Percentiles rank a stretch among this genome's conserved stretches.
phyloP scores from a whole-genome alignment of 2,329 filamentous ascomycete species.

The Penicillium occitanis region DNA sequence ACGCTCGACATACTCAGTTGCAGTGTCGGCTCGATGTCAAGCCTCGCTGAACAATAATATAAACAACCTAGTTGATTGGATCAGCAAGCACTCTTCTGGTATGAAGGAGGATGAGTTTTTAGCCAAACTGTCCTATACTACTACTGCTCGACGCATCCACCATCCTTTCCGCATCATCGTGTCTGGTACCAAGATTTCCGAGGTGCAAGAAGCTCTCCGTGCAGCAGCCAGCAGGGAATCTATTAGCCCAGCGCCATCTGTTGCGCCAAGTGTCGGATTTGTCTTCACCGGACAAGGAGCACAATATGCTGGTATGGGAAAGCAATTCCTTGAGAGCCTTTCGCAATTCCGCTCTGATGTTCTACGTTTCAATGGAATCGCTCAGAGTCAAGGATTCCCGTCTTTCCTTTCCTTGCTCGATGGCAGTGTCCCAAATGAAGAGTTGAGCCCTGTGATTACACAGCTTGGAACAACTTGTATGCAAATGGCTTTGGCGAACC shows the following conservation, averaged over 20 bases:
- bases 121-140: slow-evolving; percentile 64
- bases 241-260: slow-evolving; percentile 32
- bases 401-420: slow-evolving; percentile 40
- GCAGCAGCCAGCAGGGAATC: slow-evolving; percentile 25
- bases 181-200: slow-evolving; percentile 30
- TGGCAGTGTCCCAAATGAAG: slow-evolving; percentile 32
- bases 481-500: slow-evolving; percentile 41
- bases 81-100: slow-evolving; percentile 45
- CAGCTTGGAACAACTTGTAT: slow-evolving; percentile 42
- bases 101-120: slow-evolving; percentile 45
- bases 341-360: slow-evolving; percentile 34
- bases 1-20: slow-evolving; percentile 58
- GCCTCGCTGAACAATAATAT: slow-evolving; percentile 54
- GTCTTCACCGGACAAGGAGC: slow-evolving; percentile 44
- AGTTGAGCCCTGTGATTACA: slow-evolving; percentile 33
- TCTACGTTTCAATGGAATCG: slow-evolving; percentile 34
- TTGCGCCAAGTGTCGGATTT: slow-evolving; percentile 34
- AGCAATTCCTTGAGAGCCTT: slow-evolving; percentile 36
- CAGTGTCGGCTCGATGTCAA: slow-evolving; percentile 57
- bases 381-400: slow-evolving; percentile 36
- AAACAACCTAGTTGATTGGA: slow-evolving; percentile 52
- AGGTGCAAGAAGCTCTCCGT: slow-evolving; percentile 33
- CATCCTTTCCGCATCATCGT: slow-evolving; percentile 41
- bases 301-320: slow-evolving; percentile 39
- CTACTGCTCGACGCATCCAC: slow-evolving; percentile 58